Conservation (phyloP, 768 basidiomycete species). For the Agaricus sinodeliciosus region DNA sequence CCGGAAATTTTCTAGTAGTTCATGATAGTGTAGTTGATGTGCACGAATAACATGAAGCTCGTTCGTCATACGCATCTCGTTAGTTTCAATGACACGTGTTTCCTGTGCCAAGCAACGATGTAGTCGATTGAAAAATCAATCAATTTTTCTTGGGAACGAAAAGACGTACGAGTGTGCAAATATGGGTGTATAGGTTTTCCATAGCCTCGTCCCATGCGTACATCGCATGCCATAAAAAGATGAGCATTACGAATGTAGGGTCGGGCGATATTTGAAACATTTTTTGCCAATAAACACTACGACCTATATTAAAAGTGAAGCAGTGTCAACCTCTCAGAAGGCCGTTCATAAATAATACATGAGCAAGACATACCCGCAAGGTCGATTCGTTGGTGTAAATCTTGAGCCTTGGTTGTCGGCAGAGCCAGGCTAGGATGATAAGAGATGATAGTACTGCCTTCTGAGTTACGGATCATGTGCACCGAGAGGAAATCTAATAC, state of each 20-base stretch:
- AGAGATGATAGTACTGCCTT: constrained; percentile 40
- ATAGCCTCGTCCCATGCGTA: constrained; percentile 60
- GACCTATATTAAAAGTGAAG: constrained; percentile 17
- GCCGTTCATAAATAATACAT: neutral
- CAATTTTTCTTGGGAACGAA: neutral
- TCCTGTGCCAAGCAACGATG: constrained; percentile 26
- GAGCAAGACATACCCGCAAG: constrained; percentile 30
- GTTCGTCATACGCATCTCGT: constrained; percentile 37
- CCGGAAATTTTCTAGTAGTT: constrained; percentile 39
- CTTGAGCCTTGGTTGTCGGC: constrained; percentile 31
- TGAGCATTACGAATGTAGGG: constrained; percentile 48
- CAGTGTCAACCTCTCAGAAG: neutral
- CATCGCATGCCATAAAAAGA: constrained; percentile 51
- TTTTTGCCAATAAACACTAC: constrained; percentile 42
- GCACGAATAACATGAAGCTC: constrained; percentile 47
- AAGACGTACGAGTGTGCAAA: constrained; percentile 37
- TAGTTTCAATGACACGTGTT: constrained; percentile 33
- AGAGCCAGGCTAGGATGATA: constrained; percentile 32
- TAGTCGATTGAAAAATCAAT: neutral
- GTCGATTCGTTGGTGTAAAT: constrained; percentile 37
- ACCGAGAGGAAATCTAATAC: constrained; percentile 41
- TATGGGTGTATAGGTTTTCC: constrained; percentile 44
- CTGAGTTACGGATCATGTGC: constrained; percentile 35
- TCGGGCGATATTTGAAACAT: constrained; percentile 35
- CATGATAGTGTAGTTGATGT: constrained; percentile 42